Base-by-base conservation (phyloP, 306 rosid species). In the Neltuma alba region DNA sequence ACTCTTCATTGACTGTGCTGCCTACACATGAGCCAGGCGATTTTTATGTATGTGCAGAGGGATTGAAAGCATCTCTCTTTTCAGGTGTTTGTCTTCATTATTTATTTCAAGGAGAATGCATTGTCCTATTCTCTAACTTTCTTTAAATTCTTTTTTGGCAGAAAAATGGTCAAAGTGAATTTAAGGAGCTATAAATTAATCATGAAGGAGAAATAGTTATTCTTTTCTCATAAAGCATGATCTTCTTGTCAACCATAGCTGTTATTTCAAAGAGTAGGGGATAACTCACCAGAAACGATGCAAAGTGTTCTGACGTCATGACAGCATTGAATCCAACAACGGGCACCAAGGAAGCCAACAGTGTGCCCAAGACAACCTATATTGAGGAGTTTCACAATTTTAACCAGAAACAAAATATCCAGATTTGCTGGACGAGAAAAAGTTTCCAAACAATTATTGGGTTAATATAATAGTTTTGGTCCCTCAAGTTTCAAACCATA, bases 251-350 rank as follows among this genome's bases (percentile, higher is more conserved):
- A n/a, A 21, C 21, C 10, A n/a, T 20, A 8, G 21, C 2, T 40
- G 72, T 40, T 21, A 44, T 40, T 21, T 23, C 34, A 41, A 41
- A 69, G 37, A 13, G 20, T 42, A 68, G 21, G 12, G 50, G 23
- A 54, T 58, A 61, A 79, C 97, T 88, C 75, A 93, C 99, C 93
- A 96, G 87, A 83, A 96, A 96, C 45, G 99, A 96, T 36, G 94
- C 98, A 87, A 96, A 96, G 85, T 96, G 98, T 85, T 96, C 99
- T 23, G 99, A 96, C 63, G 99, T 96, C 95, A 96, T 88, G 52
- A 96, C 97, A 38, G 99, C 99, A 81, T 96, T 96, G 70, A 96
- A 96, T 75, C 99, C 99, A 82, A 96, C 99, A 36, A 96, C 99
- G 9, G 99, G 99, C 52, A 96, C 99, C 89, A 96, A 81, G 13